phyloP scores from a whole-genome alignment of 371 early-diverging fungal genomes.

The Mortierella sp. region DNA sequence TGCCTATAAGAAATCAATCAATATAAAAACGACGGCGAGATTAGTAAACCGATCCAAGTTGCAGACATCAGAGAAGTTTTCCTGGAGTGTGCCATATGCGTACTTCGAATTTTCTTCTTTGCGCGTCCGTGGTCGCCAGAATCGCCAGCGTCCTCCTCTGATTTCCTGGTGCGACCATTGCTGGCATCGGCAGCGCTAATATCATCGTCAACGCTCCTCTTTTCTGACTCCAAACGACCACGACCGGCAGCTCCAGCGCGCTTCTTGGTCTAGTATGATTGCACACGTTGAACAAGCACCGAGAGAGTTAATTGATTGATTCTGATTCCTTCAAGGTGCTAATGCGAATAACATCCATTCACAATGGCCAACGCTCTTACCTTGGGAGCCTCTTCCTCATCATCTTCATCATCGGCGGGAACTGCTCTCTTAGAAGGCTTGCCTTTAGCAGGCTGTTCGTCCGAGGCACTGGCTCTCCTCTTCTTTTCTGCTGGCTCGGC shows the following conservation, averaged over 20 bases:
- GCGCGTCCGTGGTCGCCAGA: slow-evolving; percentile 42
- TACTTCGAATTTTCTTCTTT: slow-evolving; percentile 55
- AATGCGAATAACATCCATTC: background rate
- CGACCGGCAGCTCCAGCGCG: slow-evolving; percentile 26
- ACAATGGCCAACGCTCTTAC: background rate
- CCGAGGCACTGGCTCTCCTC: slow-evolving; percentile 33
- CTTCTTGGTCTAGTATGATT: slow-evolving; percentile 32
- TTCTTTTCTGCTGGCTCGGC: slow-evolving; percentile 47
- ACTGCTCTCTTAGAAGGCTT: slow-evolving; percentile 38
- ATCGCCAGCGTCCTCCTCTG: slow-evolving; percentile 51
- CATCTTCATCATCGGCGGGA: slow-evolving; percentile 27
- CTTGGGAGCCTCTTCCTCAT: slow-evolving; percentile 39
- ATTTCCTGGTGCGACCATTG: slow-evolving; percentile 39
- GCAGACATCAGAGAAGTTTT: background rate
- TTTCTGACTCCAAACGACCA: slow-evolving; percentile 44
- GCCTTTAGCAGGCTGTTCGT: slow-evolving; percentile 34
- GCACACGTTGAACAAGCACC: background rate
- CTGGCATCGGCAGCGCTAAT: slow-evolving; percentile 23
- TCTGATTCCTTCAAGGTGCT: background rate
- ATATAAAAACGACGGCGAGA: background rate
- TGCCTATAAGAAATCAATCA: slow-evolving; percentile 23
- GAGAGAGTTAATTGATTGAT: too few relatives aligned
- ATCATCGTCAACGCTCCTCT: slow-evolving; percentile 47
- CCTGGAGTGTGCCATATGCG: background rate
- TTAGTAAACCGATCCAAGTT: background rate